Base-by-base conservation (phyloP, 257 asterid genomes). In the Parsonsia alboflavescens region DNA sequence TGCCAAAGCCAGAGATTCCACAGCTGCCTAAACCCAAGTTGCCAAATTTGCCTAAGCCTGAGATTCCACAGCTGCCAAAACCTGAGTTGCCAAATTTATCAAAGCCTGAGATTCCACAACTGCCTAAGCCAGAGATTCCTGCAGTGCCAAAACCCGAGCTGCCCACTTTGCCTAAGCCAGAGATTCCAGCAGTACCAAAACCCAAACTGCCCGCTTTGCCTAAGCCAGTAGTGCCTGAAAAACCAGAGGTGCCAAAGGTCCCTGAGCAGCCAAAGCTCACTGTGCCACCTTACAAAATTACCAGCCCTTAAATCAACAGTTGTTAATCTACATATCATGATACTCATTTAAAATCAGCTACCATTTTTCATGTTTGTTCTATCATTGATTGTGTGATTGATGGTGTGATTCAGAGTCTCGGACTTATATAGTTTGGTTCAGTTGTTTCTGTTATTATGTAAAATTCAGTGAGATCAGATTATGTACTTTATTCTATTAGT, bases 1-100 rank as follows among this genome's bases (percentile, higher is more conserved):
- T 80, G 53, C 84, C 84, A 7, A 72, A 73, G 24, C 83, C 81
- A 6, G 44, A 70, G 21, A 6, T 79, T 53, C 86, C 89, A 8
- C 12, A 8, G 70, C 45, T 79, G 30, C 80, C 78, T 44, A 53
- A 77, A 7, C 66, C 80, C 6, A 56, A 76, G 13, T n/a, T 80
- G 53, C 84, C 84, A 7, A 72, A 76, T 9, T n/a, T 80, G 53
- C 84, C 84, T 5, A 72, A 73, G 24, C 83, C 81, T 9, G 44
- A 70, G 21, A 6, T 79, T 53, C 86, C 89, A 49, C 61, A 2
- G 39, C 1, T 72, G 68, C 82, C 82, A 7, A 80, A 80, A 46
- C 79, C 77, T 1, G 71, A 79, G 49, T 6, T 79, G 1, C 86
- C 86, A 16, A 63, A 73, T 7, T 4, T 80, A 1, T 80, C 82